These are phyloP conservation scores for Carpinus fangiana DNA, from an alignment of 306 rosid genomes.

Conservation along the genomic window DNA sequence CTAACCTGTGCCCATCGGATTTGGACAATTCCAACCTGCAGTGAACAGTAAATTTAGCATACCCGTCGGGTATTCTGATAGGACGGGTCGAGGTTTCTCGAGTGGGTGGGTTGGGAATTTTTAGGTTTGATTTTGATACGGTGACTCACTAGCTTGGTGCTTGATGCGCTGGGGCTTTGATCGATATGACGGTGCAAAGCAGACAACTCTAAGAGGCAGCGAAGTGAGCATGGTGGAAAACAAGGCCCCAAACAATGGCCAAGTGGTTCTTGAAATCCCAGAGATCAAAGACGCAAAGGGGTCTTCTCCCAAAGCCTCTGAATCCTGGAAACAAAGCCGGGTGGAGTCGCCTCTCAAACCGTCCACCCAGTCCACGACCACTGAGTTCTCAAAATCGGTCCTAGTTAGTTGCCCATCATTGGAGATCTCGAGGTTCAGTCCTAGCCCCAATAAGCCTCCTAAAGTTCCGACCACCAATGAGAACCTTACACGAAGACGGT, in stretches of 20 bases:
- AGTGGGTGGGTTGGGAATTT: too few relatives aligned
- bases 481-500: conserved; percentile 40
- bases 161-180: conserved; percentile 10
- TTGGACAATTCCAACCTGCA: too few relatives aligned
- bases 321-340: conserved; percentile 27
- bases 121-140: neutral
- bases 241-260: conserved; percentile 38
- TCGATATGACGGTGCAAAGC: conserved; percentile 41
- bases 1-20: too few relatives aligned
- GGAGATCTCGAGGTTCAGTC: conserved; percentile 43
- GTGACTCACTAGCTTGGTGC: neutral
- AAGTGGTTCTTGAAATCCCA: conserved; percentile 54
- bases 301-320: conserved; percentile 30
- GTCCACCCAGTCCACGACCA: conserved; percentile 19
- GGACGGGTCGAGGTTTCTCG: too few relatives aligned
- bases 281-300: conserved; percentile 35
- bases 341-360: conserved; percentile 28
- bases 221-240: conserved; percentile 61
- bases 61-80: too few relatives aligned
- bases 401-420: conserved; percentile 47
- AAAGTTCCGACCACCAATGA: conserved; percentile 40
- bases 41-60: too few relatives aligned
- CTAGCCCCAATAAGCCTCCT: conserved; percentile 63
- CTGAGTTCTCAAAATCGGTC: conserved; percentile 33
- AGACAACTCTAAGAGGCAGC: conserved; percentile 30